Evolutionary conservation across 768 basidiomycete genomes (phyloP).

Genomic region (Termitomyces sp.): DNA sequence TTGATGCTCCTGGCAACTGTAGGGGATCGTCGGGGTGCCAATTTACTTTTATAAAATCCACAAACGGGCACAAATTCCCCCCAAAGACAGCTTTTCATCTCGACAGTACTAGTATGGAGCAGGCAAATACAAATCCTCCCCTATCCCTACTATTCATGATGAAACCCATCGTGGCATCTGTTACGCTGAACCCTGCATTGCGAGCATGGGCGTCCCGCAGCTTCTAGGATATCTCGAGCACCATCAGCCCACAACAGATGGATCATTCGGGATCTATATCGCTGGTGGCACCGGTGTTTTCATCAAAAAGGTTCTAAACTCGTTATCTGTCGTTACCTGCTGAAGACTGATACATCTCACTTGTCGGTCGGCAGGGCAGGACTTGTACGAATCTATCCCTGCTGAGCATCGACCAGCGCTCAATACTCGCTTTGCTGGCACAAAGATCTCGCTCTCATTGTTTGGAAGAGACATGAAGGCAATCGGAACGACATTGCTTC

Average conservation of each 20-base stretch:
- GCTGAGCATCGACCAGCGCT: slow-evolving; percentile 1
- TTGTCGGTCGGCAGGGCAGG: neutral
- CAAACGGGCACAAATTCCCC: neutral
- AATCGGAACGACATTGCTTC: neutral
- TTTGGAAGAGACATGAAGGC: neutral
- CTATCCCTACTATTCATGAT: slow-evolving; percentile 7
- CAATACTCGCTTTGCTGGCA: neutral
- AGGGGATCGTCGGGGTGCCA: too few relatives aligned
- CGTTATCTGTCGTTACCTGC: too few relatives aligned
- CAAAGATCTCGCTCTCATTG: neutral
- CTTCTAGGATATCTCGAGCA: slow-evolving; percentile 9
- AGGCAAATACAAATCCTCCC: neutral
- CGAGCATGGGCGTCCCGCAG: too few relatives aligned
- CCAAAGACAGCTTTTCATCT: too few relatives aligned
- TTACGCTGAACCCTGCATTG: neutral
- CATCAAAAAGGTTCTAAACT: too few relatives aligned
- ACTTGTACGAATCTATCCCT: slow-evolving; percentile 3
- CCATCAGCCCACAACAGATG: slow-evolving; percentile 5
- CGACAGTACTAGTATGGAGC: too few relatives aligned
- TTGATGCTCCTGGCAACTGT: too few relatives aligned
- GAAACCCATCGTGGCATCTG: slow-evolving; percentile 7
- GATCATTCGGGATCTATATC: slow-evolving; percentile 15
- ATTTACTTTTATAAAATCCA: too few relatives aligned
- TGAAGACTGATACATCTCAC: neutral
- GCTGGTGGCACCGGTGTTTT: slow-evolving; percentile 15